Evolutionary conservation across 345 rosid genomes (phyloP), one percentile per base, ranked within the genome.

Genomic region (Bruguiera parviflora): DNA sequence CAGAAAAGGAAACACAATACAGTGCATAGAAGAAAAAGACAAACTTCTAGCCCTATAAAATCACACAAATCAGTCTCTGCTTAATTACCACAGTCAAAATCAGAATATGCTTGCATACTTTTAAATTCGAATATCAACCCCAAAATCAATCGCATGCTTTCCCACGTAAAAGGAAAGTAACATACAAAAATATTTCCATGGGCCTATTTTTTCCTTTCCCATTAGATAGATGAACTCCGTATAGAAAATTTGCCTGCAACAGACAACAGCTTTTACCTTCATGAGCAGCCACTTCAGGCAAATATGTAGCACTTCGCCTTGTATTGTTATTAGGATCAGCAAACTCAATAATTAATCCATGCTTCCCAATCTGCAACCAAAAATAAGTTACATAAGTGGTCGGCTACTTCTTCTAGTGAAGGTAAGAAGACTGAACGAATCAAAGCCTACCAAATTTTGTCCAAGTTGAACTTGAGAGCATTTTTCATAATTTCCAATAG

Each of bases 221-320:
- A 10, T 27, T 8, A 55, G 59, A 55, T 22, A 55, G 47, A 55
- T 5, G 29, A 56, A 56, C 13, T 56, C 2, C 2, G 13, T 56
- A 8, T 24, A 56, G 5, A 21, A 21, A 56, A 56, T 56, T 24
- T 10, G 11, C 31, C 28, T 43, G 68, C 33, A 71, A 53, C 27
- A 31, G 53, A 66, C 49, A 73, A 19, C 1, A 53, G 18, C 10
- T 7, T 55, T 39, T 78, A 89, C 99, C 97, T 95, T 95, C 99
- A 69, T 92, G 93, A 62, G 96, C 96, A 73, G 99, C 87, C 66
- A 95, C 97, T 77, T 95, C 99, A 65, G 99, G 99, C 84, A 95
- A 72, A 73, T 95, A 95, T 46, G 99, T 95, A 57, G 97, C 99
- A 70, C 84, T 95, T 66, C 96, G 87, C 83, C 85, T 87, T 64